A percentile compares a stretch with the other conserved stretches of the same genome.
Evolutionary conservation across 371 early-diverging fungal species (phyloP).

Genomic region (Capillidium heterosporum): DNA sequence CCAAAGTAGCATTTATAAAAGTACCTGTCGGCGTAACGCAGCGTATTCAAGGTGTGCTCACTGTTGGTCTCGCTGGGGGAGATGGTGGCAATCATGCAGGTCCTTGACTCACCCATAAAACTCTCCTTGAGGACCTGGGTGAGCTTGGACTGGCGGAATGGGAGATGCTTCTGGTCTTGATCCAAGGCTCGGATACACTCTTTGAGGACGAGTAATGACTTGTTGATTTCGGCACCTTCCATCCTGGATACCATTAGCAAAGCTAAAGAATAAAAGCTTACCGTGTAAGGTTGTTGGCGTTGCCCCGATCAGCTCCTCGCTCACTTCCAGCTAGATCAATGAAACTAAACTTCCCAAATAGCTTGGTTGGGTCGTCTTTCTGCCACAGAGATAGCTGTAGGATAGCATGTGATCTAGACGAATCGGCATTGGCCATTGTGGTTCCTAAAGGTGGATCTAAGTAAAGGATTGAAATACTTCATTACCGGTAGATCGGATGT

Average conservation of each 20-base stretch:
- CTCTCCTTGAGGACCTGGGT: slow-evolving; percentile 94
- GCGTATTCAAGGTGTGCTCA: slow-evolving; percentile 95
- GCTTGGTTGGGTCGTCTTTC: slow-evolving; percentile 22
- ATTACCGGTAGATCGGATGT: slow-evolving; percentile 67
- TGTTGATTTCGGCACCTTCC: slow-evolving; percentile 98
- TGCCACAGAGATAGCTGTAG: slow-evolving; percentile 81
- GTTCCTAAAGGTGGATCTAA: slow-evolving; percentile 22
- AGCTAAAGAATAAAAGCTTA: slow-evolving; percentile 11
- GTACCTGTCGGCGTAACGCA: slow-evolving; percentile 92
- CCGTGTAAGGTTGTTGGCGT: slow-evolving; percentile 73
- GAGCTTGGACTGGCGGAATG: slow-evolving; percentile 93
- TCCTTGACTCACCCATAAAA: slow-evolving; percentile 90
- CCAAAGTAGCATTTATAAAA: neutral
- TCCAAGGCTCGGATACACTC: slow-evolving; percentile 96
- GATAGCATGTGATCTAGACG: slow-evolving; percentile 96
- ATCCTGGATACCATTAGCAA: slow-evolving; percentile 30
- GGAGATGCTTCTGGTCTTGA: slow-evolving; percentile 80
- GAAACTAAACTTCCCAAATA: slow-evolving; percentile 77
- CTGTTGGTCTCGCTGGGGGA: slow-evolving; percentile 79
- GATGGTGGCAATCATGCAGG: slow-evolving; percentile 95
- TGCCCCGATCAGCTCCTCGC: slow-evolving; percentile 94
- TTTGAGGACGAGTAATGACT: slow-evolving; percentile 88
- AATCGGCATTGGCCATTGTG: slow-evolving; percentile 91
- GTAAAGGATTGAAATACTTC: neutral
- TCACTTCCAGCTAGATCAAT: slow-evolving; percentile 99